Evolutionary conservation across 164 flowering plant genomes (phyloP), one percentile per base, ranked within the genome.

Genomic region (Tetracentron sinense): DNA sequence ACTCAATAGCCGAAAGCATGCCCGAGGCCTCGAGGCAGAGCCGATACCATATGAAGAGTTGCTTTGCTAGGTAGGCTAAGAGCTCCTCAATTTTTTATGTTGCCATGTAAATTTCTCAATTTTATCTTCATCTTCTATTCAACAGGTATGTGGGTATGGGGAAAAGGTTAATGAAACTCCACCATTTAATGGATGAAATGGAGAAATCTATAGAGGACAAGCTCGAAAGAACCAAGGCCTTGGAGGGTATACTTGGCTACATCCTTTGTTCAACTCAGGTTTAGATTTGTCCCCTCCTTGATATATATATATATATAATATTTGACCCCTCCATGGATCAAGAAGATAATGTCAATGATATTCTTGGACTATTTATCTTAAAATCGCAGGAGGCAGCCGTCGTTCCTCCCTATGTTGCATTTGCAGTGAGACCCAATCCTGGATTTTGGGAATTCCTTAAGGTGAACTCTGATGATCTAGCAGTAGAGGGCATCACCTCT

Each of bases 391-490:
- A 92, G 79, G 97, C 97, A 26, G 90, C 86, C 22, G 89, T 88
- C 50, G 83, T 88, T 70, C 97, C 99, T 48, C 99, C 99, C 0
- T 56, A 73, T 51, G 73, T 95, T 33, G 96, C 92, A 0, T 81
- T 95, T 23, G 93, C 97, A 0, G 84, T 84, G 1, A 82, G 99
- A 60, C 92, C 94, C 5, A 88, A 69, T 74, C 99, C 97, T 10
- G 99, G 99, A 22, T 81, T 77, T 56, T 92, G 96, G 97, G 96
- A 92, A 60, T 87, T 53, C 60, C 87, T 94, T n/a, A 88, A 80
- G 70, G 97, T 94, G 67, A 79, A 79, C 27, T 69, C 94, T 11
- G 79, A 82, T 30, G 87, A 85, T 78, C 80, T 95, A 21, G 48
- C 73, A 0, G 92, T 88, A 0, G 87, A 86, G 0, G 85, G 75